A percentile compares a stretch with the other conserved stretches of the same genome.
phyloP scores from a whole-genome alignment of 2,329 filamentous ascomycete species.

The Chalaropsis thielavioides region DNA sequence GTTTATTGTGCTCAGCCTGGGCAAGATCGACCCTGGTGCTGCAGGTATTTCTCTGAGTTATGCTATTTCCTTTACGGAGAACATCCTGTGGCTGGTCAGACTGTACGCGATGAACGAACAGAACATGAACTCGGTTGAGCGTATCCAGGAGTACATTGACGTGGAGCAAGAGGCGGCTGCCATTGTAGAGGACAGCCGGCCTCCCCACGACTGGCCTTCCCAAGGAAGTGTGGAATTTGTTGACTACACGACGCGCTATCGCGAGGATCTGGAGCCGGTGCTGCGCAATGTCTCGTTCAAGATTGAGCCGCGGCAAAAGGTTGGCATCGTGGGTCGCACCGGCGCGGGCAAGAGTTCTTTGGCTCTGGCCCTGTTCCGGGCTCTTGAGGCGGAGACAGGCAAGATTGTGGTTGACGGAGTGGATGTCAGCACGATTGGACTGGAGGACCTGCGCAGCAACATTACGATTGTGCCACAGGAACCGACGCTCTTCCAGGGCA shows the following conservation, averaged over 20 bases:
- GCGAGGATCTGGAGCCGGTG: slow-evolving; percentile 74
- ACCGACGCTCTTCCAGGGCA: slow-evolving; percentile 84
- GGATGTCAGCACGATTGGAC: slow-evolving; percentile 78
- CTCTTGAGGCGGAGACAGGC: slow-evolving; percentile 77
- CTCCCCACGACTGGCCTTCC: slow-evolving; percentile 68
- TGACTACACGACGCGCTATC: slow-evolving; percentile 78
- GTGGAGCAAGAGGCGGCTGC: slow-evolving; percentile 83
- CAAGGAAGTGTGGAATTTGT: slow-evolving; percentile 78
- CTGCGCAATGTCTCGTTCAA: slow-evolving; percentile 73
- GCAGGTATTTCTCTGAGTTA: slow-evolving; percentile 92
- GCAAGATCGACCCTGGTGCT: slow-evolving; percentile 73
- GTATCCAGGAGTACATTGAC: slow-evolving; percentile 92
- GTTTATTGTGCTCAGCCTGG: slow-evolving; percentile 75
- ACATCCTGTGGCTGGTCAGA: slow-evolving; percentile 89
- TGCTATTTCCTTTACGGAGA: slow-evolving; percentile 92
- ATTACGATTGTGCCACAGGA: slow-evolving; percentile 98
- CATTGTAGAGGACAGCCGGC: slow-evolving; percentile 63
- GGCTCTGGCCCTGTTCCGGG: slow-evolving; percentile 82
- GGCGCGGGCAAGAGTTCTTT: slow-evolving; percentile 95
- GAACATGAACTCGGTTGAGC: slow-evolving; percentile 98
- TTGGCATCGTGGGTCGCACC: slow-evolving; percentile 89
- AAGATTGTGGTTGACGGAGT: slow-evolving; percentile 82
- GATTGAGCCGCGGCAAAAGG: slow-evolving; percentile 75
- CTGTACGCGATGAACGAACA: slow-evolving; percentile 93
- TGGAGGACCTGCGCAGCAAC: slow-evolving; percentile 82